A percentile compares a stretch with the other conserved stretches of the same genome.
phyloP scores from a whole-genome alignment of 805 yeast genomes.

The Ogataea siamensis region DNA sequence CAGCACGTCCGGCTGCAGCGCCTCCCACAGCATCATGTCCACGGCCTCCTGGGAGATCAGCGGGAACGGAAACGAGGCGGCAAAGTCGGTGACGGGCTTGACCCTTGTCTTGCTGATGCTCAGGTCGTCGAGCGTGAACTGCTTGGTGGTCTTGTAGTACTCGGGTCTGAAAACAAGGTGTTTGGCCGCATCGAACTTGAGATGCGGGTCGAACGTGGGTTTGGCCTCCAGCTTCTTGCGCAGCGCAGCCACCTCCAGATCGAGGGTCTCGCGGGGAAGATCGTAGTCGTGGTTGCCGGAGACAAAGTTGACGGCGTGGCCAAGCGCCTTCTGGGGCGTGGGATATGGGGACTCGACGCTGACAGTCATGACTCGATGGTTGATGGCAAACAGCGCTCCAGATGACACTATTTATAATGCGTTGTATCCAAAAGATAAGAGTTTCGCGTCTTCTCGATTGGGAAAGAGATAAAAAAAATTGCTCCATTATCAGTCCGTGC shows the following conservation, averaged over 20 bases:
- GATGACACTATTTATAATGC: slow-evolving; percentile 2
- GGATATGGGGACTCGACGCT: slow-evolving; percentile 20
- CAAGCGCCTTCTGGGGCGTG: slow-evolving; percentile 20
- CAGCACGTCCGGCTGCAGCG: slow-evolving; percentile 43
- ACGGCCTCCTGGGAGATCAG: slow-evolving; percentile 57
- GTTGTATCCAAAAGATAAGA: no score
- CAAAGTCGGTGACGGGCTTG: slow-evolving; percentile 34
- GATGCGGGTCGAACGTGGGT: slow-evolving; percentile 29
- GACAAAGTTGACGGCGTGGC: slow-evolving; percentile 19
- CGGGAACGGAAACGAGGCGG: slow-evolving; percentile 56
- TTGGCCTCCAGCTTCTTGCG: slow-evolving; percentile 22
- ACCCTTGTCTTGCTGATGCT: slow-evolving; percentile 34
- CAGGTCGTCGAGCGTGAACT: slow-evolving; percentile 37
- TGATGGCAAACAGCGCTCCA: neutral
- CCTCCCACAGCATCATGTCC: slow-evolving; percentile 52
- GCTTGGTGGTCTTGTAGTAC: slow-evolving; percentile 35
- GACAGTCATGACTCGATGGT: slow-evolving; percentile 14
- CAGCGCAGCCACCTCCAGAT: slow-evolving; percentile 24
- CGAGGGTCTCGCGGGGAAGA: slow-evolving; percentile 25
- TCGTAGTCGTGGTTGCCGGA: slow-evolving; percentile 21
- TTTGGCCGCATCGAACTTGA: slow-evolving; percentile 37
- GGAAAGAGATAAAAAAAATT: neutral
- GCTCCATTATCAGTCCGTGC: slow-evolving; percentile 42
- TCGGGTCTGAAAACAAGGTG: slow-evolving; percentile 39
- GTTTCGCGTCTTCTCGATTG: no score